A percentile compares a stretch with the other conserved stretches of the same genome.
These are phyloP conservation scores for Hyparrhenia diplandra DNA, from an alignment of 176 grass and related monocot species.

Conservation along the genomic window DNA sequence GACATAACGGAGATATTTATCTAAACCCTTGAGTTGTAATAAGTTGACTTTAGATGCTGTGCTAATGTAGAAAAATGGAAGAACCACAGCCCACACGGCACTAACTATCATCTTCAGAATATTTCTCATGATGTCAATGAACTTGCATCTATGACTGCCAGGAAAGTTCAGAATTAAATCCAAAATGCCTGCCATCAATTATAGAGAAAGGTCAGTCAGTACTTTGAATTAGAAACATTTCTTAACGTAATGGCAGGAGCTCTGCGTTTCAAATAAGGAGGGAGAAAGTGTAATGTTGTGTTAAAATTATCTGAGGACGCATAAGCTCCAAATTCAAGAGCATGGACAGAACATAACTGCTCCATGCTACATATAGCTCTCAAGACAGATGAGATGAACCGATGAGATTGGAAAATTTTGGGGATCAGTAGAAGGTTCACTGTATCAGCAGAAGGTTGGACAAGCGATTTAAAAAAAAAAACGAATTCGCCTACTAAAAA, in stretches of 20 bases:
- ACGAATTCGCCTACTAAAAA: not conserved
- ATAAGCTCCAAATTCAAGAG: conserved; percentile 5
- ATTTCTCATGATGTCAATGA: conserved; percentile 66
- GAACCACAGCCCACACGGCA: conserved; percentile 71
- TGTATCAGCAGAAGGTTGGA: too few species aligned
- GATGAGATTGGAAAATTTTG: too few species aligned
- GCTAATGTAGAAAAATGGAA: conserved; percentile 82
- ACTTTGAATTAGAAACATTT: not conserved
- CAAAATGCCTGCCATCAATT: conserved; percentile 70
- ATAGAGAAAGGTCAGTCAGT: conserved; percentile 16
- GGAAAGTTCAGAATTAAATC: conserved; percentile 93
- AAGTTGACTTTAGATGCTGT: conserved; percentile 53
- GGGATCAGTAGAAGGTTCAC: too few species aligned
- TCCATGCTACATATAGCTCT: conserved; percentile 1
- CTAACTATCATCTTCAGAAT: conserved; percentile 77
- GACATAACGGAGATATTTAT: conserved; percentile 48
- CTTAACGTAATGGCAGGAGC: not conserved
- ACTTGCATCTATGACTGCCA: conserved; percentile 74
- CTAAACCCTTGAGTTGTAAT: conserved; percentile 44
- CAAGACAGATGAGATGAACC: not conserved
- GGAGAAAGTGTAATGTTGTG: not conserved
- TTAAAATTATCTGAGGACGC: not conserved
- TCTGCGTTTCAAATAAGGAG: not conserved
- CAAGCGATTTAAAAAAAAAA: not conserved
- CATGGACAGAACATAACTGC: conserved; percentile 16